Base-by-base conservation (phyloP, 2,329 filamentous ascomycete species). In the Aspergillus sp. region DNA sequence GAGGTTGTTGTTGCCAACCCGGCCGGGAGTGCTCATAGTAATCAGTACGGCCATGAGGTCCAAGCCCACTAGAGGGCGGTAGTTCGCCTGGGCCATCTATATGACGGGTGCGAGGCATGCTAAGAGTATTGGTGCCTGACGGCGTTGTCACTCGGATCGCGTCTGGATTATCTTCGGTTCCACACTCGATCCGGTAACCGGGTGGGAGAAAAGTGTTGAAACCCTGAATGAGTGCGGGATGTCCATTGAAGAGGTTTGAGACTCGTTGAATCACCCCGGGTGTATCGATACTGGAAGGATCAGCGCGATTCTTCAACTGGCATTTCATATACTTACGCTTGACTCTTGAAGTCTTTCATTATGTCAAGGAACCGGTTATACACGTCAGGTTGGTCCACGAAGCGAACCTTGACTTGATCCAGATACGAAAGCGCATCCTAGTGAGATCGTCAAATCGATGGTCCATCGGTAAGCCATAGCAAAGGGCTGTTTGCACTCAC, bases 341-440 rank as follows among this genome's bases (percentile, higher is more conserved):
- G 93, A 68, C 92, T 96, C 77, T 99, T 99, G 74, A 99, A 99
- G 67, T 99, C 95, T 71, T 99, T 99, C 95, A 99, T 99, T 48
- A 99, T 99, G 67, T 99, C 95, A 45, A 99, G 79, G 67, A 99
- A 98, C 38, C 90, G 84, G 69, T 98, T 98, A 70, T 99, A 99
- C 0, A 99, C 95, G 74, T 98, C 93, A 4, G 95, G 93, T 65
- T 97, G 92, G 62, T 98, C 93, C 59, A 92, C 90, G 66, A 99
- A 99, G 70, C 96, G 93, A 26, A 98, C 93, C 76, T 99, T 99
- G 62, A 99, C 95, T 75, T 98, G 95, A 71, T 99, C 95, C 22
- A 99, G 85, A 71, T 99, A 99, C 68, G 92, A 97, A 44, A 99
- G 83, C 32, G 95, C 95, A 76, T 90, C 88, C 83, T 86, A 68